Evolutionary conservation across 768 basidiomycete species (phyloP).

Genomic region (Rhizopogon roseolus): DNA sequence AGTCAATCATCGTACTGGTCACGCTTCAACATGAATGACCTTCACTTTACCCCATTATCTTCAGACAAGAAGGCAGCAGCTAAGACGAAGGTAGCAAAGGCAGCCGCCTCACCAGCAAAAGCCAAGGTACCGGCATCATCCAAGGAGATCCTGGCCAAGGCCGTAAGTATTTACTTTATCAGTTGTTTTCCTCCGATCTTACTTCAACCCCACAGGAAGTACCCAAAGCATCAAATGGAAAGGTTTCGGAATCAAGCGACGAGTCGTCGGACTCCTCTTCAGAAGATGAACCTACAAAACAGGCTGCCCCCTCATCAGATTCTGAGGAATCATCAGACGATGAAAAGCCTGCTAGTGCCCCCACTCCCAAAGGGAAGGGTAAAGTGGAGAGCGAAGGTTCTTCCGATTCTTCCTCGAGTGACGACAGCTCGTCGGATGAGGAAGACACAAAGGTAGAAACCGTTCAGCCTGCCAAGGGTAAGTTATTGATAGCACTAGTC

Average conservation of each 20-base stretch:
- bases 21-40: background rate
- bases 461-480: slow-evolving; percentile 36
- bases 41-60: slow-evolving; percentile 26
- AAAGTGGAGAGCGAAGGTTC: background rate
- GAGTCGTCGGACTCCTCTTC: slow-evolving; percentile 28
- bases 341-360: slow-evolving; percentile 3
- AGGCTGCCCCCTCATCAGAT: slow-evolving; percentile 9
- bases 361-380: background rate
- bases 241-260: slow-evolving; percentile 18
- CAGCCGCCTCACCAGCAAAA: slow-evolving; percentile 20
- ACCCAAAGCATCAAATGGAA: slow-evolving; percentile 11
- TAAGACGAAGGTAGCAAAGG: slow-evolving; percentile 23
- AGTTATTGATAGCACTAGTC: slow-evolving; percentile 5
- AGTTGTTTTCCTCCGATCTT: background rate
- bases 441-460: slow-evolving; percentile 60
- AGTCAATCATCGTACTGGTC: background rate
- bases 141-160: slow-evolving; percentile 41
- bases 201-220: slow-evolving; percentile 10
- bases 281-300: slow-evolving; percentile 25
- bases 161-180: slow-evolving; percentile 13
- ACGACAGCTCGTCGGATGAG: slow-evolving; percentile 23
- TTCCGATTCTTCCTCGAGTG: slow-evolving; percentile 18
- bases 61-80: slow-evolving; percentile 29
- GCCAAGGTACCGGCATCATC: slow-evolving; percentile 29
- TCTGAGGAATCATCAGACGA: slow-evolving; percentile 14